Conservation (phyloP, 2,329 filamentous ascomycete genomes). For the Xylaria digitata region DNA sequence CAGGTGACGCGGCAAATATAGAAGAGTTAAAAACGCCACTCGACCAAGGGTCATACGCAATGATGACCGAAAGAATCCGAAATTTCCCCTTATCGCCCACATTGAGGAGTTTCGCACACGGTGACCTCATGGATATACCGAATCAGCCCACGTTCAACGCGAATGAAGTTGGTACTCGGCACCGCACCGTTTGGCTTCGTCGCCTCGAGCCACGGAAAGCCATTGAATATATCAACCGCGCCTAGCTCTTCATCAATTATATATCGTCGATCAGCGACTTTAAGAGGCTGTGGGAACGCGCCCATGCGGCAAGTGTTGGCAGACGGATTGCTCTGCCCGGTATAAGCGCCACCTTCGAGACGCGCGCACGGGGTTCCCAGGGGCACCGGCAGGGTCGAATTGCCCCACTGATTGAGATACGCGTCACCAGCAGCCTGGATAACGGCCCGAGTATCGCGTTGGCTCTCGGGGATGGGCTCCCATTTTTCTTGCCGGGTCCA, state of each 20-base stretch:
- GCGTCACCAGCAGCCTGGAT: constrained; percentile 50
- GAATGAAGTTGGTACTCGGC: constrained; percentile 48
- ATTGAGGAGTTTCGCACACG: constrained; percentile 42
- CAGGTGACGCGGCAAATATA: background rate
- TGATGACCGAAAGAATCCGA: background rate
- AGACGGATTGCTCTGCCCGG: constrained; percentile 37
- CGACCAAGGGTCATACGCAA: background rate
- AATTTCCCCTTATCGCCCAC: constrained; percentile 38
- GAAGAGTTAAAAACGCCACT: background rate
- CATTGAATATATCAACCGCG: constrained; percentile 48
- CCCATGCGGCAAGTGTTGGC: constrained; percentile 48
- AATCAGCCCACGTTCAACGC: constrained; percentile 47
- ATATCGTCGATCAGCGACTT: constrained; percentile 46
- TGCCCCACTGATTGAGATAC: constrained; percentile 48
- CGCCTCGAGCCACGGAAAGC: constrained; percentile 47
- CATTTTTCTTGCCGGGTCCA: constrained; percentile 49
- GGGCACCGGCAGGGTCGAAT: constrained; percentile 44
- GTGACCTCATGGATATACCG: constrained; percentile 49
- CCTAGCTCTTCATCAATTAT: constrained; percentile 50
- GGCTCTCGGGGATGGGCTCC: constrained; percentile 47
- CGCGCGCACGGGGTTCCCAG: constrained; percentile 49
- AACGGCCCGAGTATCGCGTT: constrained; percentile 45
- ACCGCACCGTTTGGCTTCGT: constrained; percentile 42
- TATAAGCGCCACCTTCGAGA: constrained; percentile 49
- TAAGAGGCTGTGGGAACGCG: constrained; percentile 47